phyloP scores from a whole-genome alignment of 1,284 basidiomycete genomes.

The Trichosporon sp. region DNA sequence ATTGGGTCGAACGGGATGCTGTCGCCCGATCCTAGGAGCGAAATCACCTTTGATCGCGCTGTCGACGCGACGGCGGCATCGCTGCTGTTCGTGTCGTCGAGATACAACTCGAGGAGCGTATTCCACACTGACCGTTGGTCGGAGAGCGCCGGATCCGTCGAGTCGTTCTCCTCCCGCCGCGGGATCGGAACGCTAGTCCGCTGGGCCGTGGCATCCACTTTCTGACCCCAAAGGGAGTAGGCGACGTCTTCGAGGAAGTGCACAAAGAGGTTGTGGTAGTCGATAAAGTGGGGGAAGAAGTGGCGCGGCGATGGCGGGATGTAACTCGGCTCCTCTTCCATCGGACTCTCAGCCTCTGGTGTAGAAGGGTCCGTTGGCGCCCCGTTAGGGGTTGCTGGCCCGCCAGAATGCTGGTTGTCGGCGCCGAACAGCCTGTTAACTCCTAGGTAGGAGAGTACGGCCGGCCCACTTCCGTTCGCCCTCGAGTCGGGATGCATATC shows the following conservation, averaged over 20 bases:
- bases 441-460: slow-evolving; percentile 76
- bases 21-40: slow-evolving; percentile 63
- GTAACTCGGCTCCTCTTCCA: slow-evolving; percentile 41
- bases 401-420: slow-evolving; percentile 4
- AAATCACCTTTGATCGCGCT: slow-evolving; percentile 64
- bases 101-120: slow-evolving; percentile 90
- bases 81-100: slow-evolving; percentile 62
- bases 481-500: slow-evolving; percentile 39
- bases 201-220: slow-evolving; percentile 58
- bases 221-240: slow-evolving; percentile 75
- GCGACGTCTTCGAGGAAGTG: slow-evolving; percentile 89
- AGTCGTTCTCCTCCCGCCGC: slow-evolving; percentile 28
- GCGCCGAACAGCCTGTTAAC: slow-evolving; percentile 61
- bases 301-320: slow-evolving; percentile 77
- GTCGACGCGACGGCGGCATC: slow-evolving; percentile 32
- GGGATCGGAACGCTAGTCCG: slow-evolving; percentile 15
- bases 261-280: slow-evolving; percentile 80
- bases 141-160: slow-evolving; percentile 60
- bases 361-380: not conserved
- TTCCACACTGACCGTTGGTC: slow-evolving; percentile 94
- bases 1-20: slow-evolving; percentile 79
- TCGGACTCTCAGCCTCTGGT: slow-evolving; percentile 22
- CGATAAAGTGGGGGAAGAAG: slow-evolving; percentile 94
- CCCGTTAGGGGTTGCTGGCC: not conserved
- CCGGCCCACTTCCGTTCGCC: slow-evolving; percentile 58